Evolutionary conservation across 2,329 filamentous ascomycete species (phyloP).

Genomic region (Sporothrix globosa): DNA sequence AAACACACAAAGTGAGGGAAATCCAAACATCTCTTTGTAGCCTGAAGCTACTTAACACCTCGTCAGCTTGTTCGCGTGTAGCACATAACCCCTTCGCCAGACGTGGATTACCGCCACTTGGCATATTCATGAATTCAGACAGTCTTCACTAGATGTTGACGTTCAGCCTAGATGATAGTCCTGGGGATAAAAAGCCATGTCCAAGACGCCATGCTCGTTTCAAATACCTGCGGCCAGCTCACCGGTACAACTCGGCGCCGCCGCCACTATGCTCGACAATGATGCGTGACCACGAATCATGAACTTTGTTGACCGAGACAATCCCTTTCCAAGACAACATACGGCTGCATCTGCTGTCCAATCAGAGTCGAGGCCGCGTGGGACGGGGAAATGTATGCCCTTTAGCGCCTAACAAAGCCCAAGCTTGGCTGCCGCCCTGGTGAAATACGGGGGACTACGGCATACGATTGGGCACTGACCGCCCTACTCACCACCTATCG

Average conservation of each 20-base stretch:
- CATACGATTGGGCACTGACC: background rate
- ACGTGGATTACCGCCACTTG: background rate
- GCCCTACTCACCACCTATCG: constrained; percentile 16
- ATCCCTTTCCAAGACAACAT: constrained; percentile 18
- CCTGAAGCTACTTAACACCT: no score
- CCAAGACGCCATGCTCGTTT: background rate
- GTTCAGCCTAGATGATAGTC: no score
- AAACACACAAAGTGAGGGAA: background rate
- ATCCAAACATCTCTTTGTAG: no score
- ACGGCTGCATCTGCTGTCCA: background rate
- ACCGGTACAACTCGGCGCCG: no score
- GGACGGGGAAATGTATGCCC: background rate
- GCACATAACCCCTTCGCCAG: background rate
- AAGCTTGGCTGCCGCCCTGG: background rate
- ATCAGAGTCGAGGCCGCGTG: background rate
- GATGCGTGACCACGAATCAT: background rate
- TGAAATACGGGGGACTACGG: background rate
- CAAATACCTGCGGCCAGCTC: no score
- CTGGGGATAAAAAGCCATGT: background rate
- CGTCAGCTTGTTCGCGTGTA: no score
- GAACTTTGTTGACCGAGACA: constrained; percentile 11
- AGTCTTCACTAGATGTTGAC: background rate
- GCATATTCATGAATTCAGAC: background rate
- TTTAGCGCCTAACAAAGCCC: constrained; percentile 13
- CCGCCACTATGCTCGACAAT: background rate